Evolutionary conservation across 139 green algal genomes (phyloP), one percentile per base, ranked within the genome.

Genomic region (Dunaliella primolecta): DNA sequence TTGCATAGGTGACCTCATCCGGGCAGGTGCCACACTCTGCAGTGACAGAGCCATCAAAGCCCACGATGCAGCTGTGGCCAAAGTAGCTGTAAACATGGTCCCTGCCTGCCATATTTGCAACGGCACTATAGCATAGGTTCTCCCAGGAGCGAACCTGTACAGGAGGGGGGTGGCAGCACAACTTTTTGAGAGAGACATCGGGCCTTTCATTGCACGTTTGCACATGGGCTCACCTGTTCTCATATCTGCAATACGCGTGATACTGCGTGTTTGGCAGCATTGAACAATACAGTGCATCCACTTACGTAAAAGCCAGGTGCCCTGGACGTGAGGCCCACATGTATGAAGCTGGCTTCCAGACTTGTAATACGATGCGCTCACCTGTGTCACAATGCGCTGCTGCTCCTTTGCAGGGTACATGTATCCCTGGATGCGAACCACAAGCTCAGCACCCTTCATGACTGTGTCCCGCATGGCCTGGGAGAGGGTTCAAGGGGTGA

Each of bases 31-130:
- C 87, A 75, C 90, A 93, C 85, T 95, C 91, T 2, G 85, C 92
- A 30, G 94, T 84, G 36, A 90, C 89, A 29, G 78, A 81, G 27
- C 92, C 92, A 83, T 95, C 92, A 89, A 91, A 92, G 81, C 78
- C 83, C 0, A 95, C 87, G 70, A 95, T 93, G 76, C 86, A 89
- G 78, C 55, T 87, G 86, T 94, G 91, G 21, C 91, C 92, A 89
- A 93, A 95, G 91, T 95, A 95, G 57, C 64, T 87, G 88, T 95
- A 95, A 1, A 93, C 89, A 36, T 90, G 82, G 89, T 95, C 92
- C n/a, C 86, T 80, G 0, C 92, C 92, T 2, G 91, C 86, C 87
- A 93, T 91, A 86, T 95, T 95, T 46, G 91, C 87, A 56, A 95
- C 91, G 1, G 91, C 91, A 57, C 94, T 85, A 81, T 95, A 94